These are phyloP conservation scores for Atkinsonella hypoxylon DNA, from an alignment of 2,329 filamentous ascomycete genomes.

Conservation along the genomic window DNA sequence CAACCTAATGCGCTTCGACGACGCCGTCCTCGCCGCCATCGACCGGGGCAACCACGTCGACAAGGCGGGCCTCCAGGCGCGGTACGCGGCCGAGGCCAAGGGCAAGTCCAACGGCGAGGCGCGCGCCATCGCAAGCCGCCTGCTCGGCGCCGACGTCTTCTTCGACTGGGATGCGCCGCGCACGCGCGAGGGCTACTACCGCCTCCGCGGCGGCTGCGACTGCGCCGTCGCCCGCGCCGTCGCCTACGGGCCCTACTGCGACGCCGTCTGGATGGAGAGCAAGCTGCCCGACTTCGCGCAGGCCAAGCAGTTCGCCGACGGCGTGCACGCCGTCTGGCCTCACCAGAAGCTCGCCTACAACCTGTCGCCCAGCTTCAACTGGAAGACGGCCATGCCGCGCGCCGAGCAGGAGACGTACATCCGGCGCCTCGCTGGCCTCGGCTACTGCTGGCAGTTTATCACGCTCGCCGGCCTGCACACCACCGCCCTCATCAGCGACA, in stretches of 20 bases:
- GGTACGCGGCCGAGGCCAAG: conserved; percentile 57
- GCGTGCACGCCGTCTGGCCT: conserved; percentile 88
- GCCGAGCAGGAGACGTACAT: conserved; percentile 97
- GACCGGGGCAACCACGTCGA: conserved; percentile 51
- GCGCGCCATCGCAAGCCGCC: conserved; percentile 61
- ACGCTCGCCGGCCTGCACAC: conserved; percentile 96
- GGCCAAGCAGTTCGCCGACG: conserved; percentile 84
- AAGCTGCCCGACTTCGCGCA: conserved; percentile 87
- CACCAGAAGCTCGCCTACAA: conserved; percentile 99
- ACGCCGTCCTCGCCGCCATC: conserved; percentile 78
- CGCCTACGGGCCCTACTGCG: conserved; percentile 85
- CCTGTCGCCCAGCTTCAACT: conserved; percentile 98
- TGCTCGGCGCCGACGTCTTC: conserved; percentile 71
- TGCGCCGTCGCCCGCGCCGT: conserved; percentile 84
- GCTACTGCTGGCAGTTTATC: conserved; percentile 99
- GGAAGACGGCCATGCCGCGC: conserved; percentile 91
- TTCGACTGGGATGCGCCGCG: conserved; percentile 95
- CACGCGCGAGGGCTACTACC: conserved; percentile 90
- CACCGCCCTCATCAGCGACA: conserved; percentile 81
- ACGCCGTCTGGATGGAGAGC: conserved; percentile 99
- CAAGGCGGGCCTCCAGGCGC: conserved; percentile 53
- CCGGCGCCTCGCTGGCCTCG: conserved; percentile 68
- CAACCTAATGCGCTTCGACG: conserved; percentile 75
- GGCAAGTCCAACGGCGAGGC: conserved; percentile 82
- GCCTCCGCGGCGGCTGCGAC: conserved; percentile 81